These are phyloP conservation scores for Arabidopsis lyrata DNA, from an alignment of 441 rosid species.

Conservation along the genomic window DNA sequence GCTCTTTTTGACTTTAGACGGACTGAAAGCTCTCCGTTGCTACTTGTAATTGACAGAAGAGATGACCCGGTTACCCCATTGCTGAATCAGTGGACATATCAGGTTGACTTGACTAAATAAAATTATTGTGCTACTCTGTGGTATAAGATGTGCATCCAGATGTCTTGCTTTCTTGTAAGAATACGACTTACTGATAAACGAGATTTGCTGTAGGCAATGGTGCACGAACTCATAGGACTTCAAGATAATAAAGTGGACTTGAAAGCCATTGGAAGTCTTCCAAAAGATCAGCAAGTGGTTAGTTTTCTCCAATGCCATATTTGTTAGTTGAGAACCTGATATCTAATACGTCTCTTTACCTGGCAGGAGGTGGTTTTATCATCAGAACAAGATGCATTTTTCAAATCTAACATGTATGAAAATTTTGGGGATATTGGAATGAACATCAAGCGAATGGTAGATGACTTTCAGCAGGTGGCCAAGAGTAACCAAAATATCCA, in stretches of 20 bases:
- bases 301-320: slow-evolving; percentile 19
- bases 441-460: slow-evolving; percentile 96
- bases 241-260: slow-evolving; percentile 95
- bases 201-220: slow-evolving; percentile 77
- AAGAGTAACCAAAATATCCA: slow-evolving; percentile 92
- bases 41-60: slow-evolving; percentile 88
- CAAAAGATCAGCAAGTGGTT: slow-evolving; percentile 87
- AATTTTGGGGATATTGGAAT: slow-evolving; percentile 98
- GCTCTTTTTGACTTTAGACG: slow-evolving; percentile 96
- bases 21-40: slow-evolving; percentile 80
- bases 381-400: slow-evolving; percentile 92
- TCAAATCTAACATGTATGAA: slow-evolving; percentile 89
- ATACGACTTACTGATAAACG: slow-evolving; percentile 36
- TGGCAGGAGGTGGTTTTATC: slow-evolving; percentile 92
- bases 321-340: slow-evolving; percentile 15
- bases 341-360: slow-evolving; percentile 31
- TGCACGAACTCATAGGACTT: slow-evolving; percentile 90
- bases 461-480: slow-evolving; percentile 96
- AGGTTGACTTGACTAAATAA: slow-evolving; percentile 54
- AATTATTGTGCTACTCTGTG: slow-evolving; percentile 21
- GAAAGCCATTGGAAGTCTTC: slow-evolving; percentile 64
- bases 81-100: slow-evolving; percentile 96
- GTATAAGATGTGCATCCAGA: slow-evolving; percentile 31
- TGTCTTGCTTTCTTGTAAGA: slow-evolving; percentile 27
- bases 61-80: slow-evolving; percentile 96